A percentile compares a stretch with the other conserved stretches of the same genome.
Evolutionary conservation across 768 basidiomycete species (phyloP).

Genomic region (Pilatotrama ljubarskyi): DNA sequence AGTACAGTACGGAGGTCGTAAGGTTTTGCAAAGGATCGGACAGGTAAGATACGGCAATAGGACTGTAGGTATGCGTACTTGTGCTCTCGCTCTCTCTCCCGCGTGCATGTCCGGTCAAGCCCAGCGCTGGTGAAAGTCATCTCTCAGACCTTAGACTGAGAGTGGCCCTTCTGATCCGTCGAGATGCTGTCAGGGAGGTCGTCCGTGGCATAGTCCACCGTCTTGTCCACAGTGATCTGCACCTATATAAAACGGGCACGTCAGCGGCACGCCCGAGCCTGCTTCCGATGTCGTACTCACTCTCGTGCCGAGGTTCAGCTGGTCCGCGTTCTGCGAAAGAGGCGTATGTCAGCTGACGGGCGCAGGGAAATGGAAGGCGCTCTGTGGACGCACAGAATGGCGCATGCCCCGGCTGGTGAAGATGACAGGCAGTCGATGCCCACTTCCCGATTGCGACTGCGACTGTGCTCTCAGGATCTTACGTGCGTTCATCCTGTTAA

Average conservation of each 20-base stretch:
- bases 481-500: constrained; percentile 28
- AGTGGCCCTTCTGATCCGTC: constrained; percentile 5
- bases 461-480: constrained; percentile 22
- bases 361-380: neutral
- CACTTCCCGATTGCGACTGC: constrained; percentile 17
- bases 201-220: constrained; percentile 29
- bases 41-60: neutral
- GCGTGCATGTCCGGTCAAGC: neutral
- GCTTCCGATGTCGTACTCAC: constrained; percentile 11
- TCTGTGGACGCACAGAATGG: constrained; percentile 10
- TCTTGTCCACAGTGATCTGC: constrained; percentile 31
- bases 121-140: neutral
- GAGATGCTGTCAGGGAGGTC: constrained; percentile 11
- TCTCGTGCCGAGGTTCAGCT: constrained; percentile 19
- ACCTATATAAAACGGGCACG: constrained; percentile 13
- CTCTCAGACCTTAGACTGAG: constrained; percentile 1
- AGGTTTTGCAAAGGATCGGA: neutral
- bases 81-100: neutral
- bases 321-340: constrained; percentile 9
- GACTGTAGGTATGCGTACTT: neutral
- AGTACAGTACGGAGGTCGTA: neutral
- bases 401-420: constrained; percentile 17
- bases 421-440: constrained; percentile 20
- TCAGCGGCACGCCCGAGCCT: constrained; percentile 5
- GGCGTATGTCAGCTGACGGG: constrained; percentile 11